Percentiles rank a stretch among this genome's conserved stretches.
Conservation (phyloP, 352 stramenopile species). For the Phytophthora sansomeana region DNA sequence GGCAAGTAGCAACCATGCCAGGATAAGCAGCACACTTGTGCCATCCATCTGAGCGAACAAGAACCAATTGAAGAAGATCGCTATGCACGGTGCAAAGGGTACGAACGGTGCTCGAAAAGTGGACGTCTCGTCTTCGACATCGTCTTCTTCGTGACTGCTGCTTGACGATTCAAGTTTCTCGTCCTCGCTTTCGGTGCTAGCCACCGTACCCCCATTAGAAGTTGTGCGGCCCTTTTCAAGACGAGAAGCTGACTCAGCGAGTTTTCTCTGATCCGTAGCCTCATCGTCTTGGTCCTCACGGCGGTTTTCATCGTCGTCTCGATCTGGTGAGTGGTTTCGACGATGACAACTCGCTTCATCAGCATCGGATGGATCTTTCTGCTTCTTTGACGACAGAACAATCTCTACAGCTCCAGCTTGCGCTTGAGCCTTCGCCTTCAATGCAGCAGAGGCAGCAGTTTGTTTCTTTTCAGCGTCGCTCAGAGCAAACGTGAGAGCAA, state of each 20-base stretch:
- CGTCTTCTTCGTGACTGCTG: slow-evolving; percentile 33
- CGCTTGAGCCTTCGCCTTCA: slow-evolving; percentile 17
- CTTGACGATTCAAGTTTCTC: slow-evolving; percentile 21
- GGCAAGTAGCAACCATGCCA: slow-evolving; percentile 74
- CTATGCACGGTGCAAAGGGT: slow-evolving; percentile 78
- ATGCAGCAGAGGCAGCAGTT: background rate
- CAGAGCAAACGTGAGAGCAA: slow-evolving; percentile 63
- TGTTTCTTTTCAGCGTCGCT: slow-evolving; percentile 53
- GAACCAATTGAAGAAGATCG: slow-evolving; percentile 92
- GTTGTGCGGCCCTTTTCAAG: slow-evolving; percentile 11
- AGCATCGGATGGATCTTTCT: slow-evolving; percentile 13
- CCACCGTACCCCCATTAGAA: slow-evolving; percentile 14
- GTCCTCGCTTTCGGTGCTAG: slow-evolving; percentile 27
- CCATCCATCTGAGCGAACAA: slow-evolving; percentile 85
- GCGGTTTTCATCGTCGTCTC: slow-evolving; percentile 17
- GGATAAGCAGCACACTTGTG: slow-evolving; percentile 67
- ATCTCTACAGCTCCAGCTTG: slow-evolving; percentile 25
- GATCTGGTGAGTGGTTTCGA: slow-evolving; percentile 27
- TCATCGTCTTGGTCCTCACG: slow-evolving; percentile 14
- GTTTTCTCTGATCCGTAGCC: background rate
- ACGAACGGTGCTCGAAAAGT: slow-evolving; percentile 78
- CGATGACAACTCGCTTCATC: slow-evolving; percentile 7
- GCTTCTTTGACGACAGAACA: slow-evolving; percentile 33
- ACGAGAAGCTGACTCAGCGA: slow-evolving; percentile 5
- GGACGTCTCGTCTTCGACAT: slow-evolving; percentile 39